phyloP scores from a whole-genome alignment of 2,329 filamentous ascomycete genomes.

The Botryotinia convoluta region DNA sequence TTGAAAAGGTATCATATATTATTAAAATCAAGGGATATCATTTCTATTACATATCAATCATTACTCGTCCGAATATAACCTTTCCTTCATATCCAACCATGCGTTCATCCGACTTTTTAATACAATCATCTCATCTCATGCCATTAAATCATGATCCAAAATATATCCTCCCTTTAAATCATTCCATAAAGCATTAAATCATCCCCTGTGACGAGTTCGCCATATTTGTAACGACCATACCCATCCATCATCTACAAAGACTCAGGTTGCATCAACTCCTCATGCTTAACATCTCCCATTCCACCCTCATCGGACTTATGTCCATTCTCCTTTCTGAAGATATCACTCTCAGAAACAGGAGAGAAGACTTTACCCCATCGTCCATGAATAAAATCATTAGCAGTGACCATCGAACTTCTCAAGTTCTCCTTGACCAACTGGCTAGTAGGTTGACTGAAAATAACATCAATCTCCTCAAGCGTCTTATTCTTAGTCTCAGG shows the following conservation, averaged over 20 bases:
- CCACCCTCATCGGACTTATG: slow-evolving; percentile 26
- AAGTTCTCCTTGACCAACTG: slow-evolving; percentile 61
- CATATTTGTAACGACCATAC: background rate
- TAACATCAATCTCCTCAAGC: slow-evolving; percentile 68
- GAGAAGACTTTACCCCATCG: slow-evolving; percentile 36
- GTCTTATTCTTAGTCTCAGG: slow-evolving; percentile 66
- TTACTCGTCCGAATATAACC: background rate
- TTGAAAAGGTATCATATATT: background rate
- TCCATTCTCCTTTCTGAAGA: slow-evolving; percentile 34
- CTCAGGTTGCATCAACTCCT: slow-evolving; percentile 25
- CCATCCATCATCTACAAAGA: background rate
- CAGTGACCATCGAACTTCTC: slow-evolving; percentile 36
- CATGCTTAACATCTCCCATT: slow-evolving; percentile 24
- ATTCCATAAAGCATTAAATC: background rate
- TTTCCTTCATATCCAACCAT: background rate
- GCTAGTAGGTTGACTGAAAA: slow-evolving; percentile 62
- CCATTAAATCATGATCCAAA: background rate
- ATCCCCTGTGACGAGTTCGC: background rate
- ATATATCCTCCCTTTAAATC: background rate
- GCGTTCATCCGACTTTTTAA: background rate
- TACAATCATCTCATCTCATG: background rate
- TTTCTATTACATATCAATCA: slow-evolving; percentile 9
- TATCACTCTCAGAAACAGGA: slow-evolving; percentile 33
- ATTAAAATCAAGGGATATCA: slow-evolving; percentile 11
- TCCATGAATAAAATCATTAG: slow-evolving; percentile 30